phyloP scores from a whole-genome alignment of 2,329 filamentous ascomycete species.

The Fusarium sp. region DNA sequence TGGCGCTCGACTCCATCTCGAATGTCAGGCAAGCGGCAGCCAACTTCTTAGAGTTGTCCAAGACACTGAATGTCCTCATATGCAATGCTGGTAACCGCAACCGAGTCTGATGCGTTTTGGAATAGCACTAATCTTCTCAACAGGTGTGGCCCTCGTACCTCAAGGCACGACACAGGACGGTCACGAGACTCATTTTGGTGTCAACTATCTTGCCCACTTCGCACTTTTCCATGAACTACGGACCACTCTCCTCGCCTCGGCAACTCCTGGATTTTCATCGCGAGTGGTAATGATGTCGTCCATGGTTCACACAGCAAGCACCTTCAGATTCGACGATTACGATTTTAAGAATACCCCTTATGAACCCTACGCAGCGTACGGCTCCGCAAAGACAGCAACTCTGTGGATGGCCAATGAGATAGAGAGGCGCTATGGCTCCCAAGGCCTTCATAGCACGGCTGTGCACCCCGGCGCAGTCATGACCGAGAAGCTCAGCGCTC shows the following conservation, averaged over 20 bases:
- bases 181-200: neutral
- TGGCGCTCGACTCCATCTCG: neutral
- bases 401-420: slow-evolving; percentile 1
- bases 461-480: neutral
- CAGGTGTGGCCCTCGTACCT: neutral
- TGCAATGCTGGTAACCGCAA: neutral
- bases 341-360: neutral
- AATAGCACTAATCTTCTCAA: neutral
- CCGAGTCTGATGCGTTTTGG: neutral
- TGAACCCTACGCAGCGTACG: neutral
- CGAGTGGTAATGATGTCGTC: neutral
- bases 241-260: neutral
- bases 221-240: neutral
- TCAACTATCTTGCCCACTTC: neutral
- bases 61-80: neutral
- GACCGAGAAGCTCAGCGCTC: neutral
- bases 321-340: neutral
- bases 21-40: neutral
- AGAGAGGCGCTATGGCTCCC: neutral
- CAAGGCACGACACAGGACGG: neutral
- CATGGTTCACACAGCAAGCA: neutral
- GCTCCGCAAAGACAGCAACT: neutral
- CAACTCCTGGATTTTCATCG: neutral
- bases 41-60: neutral
- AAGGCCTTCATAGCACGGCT: neutral